Base-by-base conservation (phyloP, 106 monocot species). In the Acorus gramineus region DNA sequence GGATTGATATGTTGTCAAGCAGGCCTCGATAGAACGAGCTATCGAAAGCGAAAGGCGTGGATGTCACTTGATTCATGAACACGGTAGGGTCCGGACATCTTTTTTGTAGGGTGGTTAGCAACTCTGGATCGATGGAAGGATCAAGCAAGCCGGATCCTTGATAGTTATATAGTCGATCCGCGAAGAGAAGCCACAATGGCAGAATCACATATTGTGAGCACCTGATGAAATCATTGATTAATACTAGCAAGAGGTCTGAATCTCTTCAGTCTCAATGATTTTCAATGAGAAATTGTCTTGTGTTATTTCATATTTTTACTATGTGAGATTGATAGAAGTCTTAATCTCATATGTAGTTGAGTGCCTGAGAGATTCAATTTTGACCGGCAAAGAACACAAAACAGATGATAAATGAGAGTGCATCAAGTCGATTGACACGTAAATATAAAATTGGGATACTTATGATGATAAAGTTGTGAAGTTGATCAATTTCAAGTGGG, bases 101-200 rank as follows among this genome's bases (percentile, higher is more conserved):
- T 11, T 64, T 56, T 28, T 12, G 44, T 10, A 76, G 63, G 10
- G 62, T 59, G 6, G 42, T 44, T 3, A 76, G 75, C 76, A 80
- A 46, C 13, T 4, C 6, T 8, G 67, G 28, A 11, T 71, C 67
- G 4, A 76, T 62, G 0, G 2, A 3, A 58, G 80, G 71, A 14
- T 80, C 71, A 3, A 71, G 44, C 6, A 48, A 52, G 28, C 80
- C 62, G 7, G 56, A 61, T n/a, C 73, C 73, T 8, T 50, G 52
- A 50, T 67, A 82, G 62, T 78, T 71, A 55, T 82, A 82, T 14
- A 78, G 73, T 70, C 78, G 28, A 59, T 77, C 69, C 10, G 62
- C 67, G 73, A 82, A 73, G 65, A 73, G 65, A 78, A 68, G 50
- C 77, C 70, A 50, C 77, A 82, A 53, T 82, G 78, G 44, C 74